Conservation (phyloP, 2,329 filamentous ascomycete genomes). For the Colletotrichum sp. region DNA sequence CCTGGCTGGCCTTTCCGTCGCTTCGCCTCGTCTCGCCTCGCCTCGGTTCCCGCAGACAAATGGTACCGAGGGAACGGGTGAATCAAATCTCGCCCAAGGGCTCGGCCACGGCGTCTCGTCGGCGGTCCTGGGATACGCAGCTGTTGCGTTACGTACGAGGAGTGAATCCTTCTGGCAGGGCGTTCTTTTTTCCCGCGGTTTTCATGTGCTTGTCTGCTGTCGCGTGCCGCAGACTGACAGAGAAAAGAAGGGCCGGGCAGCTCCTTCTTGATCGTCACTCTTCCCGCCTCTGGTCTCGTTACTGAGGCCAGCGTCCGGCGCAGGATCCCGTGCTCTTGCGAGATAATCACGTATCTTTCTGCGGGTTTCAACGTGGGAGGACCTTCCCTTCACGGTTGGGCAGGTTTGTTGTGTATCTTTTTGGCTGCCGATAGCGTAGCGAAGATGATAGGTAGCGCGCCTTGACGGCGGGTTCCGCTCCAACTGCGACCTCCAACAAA, state of each 20-base stretch:
- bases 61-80: slow-evolving; percentile 9
- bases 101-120: slow-evolving; percentile 8
- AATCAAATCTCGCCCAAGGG: slow-evolving; percentile 5
- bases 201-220: background rate
- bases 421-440: background rate
- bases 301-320: background rate
- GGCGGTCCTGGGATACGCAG: background rate
- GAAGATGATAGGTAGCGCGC: background rate
- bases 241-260: background rate
- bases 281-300: background rate
- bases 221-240: background rate
- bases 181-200: background rate
- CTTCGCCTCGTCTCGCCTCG: slow-evolving; percentile 15
- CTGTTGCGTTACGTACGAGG: background rate
- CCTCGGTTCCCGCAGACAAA: background rate
- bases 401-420: background rate
- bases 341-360: background rate
- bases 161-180: background rate
- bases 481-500: background rate
- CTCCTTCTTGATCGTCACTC: background rate
- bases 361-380: background rate
- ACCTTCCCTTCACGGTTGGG: background rate
- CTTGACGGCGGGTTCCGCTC: slow-evolving; percentile 6
- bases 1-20: background rate
- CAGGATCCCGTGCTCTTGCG: background rate